Evolutionary conservation across 2,329 filamentous ascomycete genomes (phyloP).

Genomic region (Hypocreales sp.): DNA sequence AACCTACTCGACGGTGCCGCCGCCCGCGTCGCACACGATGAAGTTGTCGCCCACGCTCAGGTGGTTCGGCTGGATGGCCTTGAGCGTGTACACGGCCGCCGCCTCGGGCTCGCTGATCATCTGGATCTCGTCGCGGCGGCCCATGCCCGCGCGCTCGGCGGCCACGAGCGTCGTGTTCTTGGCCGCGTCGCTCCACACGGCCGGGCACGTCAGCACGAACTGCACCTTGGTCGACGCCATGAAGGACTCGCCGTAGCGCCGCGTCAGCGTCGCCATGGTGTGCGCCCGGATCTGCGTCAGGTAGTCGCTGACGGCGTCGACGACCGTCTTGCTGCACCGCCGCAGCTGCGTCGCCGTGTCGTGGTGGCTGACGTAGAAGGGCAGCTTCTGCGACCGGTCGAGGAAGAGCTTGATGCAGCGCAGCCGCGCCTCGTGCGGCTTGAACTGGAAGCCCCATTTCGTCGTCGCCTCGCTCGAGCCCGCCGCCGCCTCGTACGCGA

Average conservation of each 20-base stretch:
- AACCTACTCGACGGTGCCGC: slow-evolving; percentile 51
- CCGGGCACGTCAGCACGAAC: slow-evolving; percentile 68
- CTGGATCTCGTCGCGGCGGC: slow-evolving; percentile 51
- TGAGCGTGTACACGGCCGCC: slow-evolving; percentile 64
- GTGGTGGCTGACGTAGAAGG: slow-evolving; percentile 63
- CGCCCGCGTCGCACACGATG: slow-evolving; percentile 46
- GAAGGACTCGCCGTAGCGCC: slow-evolving; percentile 63
- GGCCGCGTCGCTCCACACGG: slow-evolving; percentile 74
- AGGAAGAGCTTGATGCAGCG: slow-evolving; percentile 77
- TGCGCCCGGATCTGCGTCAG: slow-evolving; percentile 61
- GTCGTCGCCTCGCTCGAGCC: slow-evolving; percentile 31
- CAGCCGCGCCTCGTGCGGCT: slow-evolving; percentile 58
- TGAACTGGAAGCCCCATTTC: slow-evolving; percentile 76
- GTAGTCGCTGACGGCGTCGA: slow-evolving; percentile 68
- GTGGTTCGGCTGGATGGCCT: slow-evolving; percentile 63
- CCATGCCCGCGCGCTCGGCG: slow-evolving; percentile 67
- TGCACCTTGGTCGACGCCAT: slow-evolving; percentile 63
- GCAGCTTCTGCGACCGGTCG: slow-evolving; percentile 64
- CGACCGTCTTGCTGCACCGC: slow-evolving; percentile 59
- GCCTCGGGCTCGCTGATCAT: slow-evolving; percentile 73
- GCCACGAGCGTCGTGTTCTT: slow-evolving; percentile 70
- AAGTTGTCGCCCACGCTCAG: slow-evolving; percentile 53
- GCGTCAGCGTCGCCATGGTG: slow-evolving; percentile 62
- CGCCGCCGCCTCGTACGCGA: slow-evolving; percentile 38
- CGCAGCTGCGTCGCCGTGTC: slow-evolving; percentile 66